Evolutionary conservation across 441 rosid genomes (phyloP).

Genomic region (Eruca vesicaria): DNA sequence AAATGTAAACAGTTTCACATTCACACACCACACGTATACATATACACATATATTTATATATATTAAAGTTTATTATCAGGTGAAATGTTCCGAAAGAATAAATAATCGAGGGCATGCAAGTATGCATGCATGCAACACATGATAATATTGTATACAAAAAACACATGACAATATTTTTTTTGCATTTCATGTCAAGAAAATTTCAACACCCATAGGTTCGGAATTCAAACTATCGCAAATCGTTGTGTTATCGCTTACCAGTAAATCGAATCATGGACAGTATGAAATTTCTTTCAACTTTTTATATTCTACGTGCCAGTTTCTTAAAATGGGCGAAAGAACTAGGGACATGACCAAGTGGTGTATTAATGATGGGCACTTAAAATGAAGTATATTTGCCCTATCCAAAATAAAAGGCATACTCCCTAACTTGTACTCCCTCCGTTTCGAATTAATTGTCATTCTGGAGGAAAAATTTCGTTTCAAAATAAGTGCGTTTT

Average conservation of each 20-base stretch:
- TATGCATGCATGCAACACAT: slow-evolving; percentile 17
- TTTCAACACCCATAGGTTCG: background rate
- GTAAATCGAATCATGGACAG: background rate
- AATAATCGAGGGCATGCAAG: background rate
- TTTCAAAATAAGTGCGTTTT: too few relatives aligned
- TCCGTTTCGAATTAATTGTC: too few relatives aligned
- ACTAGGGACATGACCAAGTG: slow-evolving; percentile 26
- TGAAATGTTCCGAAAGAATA: background rate
- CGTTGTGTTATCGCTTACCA: slow-evolving; percentile 7
- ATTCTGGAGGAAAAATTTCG: too few relatives aligned
- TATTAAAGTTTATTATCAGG: background rate
- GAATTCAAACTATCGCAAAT: slow-evolving; percentile 15
- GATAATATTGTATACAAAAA: background rate
- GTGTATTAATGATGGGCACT: too few relatives aligned
- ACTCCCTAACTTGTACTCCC: too few relatives aligned
- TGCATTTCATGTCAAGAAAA: background rate
- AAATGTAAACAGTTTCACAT: background rate
- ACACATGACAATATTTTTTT: background rate
- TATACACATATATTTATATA: too few relatives aligned
- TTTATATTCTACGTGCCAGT: background rate
- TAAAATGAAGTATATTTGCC: too few relatives aligned
- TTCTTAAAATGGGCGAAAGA: background rate
- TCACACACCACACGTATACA: background rate
- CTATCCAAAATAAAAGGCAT: too few relatives aligned
- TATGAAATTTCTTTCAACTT: background rate